Evolutionary conservation across 192 early-diverging fungal species (phyloP).

Genomic region (Coemansia sp.): DNA sequence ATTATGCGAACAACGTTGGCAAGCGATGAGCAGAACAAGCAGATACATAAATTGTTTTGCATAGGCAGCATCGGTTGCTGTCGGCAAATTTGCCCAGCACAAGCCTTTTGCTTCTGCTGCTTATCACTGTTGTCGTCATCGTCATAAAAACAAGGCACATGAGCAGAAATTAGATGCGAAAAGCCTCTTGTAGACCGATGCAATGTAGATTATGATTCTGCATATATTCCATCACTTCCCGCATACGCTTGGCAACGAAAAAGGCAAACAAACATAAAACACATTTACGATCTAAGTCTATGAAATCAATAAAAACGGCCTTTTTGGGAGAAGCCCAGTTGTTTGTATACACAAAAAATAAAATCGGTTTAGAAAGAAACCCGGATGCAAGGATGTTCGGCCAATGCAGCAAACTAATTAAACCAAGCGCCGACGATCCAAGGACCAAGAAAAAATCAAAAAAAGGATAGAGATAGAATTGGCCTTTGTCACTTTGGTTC

Average conservation of each 20-base stretch:
- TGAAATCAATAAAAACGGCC: too few relatives aligned
- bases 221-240: background rate
- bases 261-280: background rate
- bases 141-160: background rate
- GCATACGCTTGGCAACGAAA: background rate
- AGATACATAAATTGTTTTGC: background rate
- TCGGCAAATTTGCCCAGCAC: background rate
- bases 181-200: background rate
- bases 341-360: background rate
- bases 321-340: background rate
- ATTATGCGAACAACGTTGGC: background rate
- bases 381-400: background rate
- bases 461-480: background rate
- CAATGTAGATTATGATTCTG: constrained; percentile 4
- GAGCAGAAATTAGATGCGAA: background rate
- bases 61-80: background rate
- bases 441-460: background rate
- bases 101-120: background rate
- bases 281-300: too few relatives aligned
- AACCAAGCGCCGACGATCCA: background rate
- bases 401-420: background rate
- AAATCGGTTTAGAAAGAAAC: background rate
- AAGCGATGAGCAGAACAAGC: background rate
- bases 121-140: background rate
- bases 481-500: background rate